Conservation (phyloP, 2,329 filamentous ascomycete species). For the Hymenoscyphus fructigenus region DNA sequence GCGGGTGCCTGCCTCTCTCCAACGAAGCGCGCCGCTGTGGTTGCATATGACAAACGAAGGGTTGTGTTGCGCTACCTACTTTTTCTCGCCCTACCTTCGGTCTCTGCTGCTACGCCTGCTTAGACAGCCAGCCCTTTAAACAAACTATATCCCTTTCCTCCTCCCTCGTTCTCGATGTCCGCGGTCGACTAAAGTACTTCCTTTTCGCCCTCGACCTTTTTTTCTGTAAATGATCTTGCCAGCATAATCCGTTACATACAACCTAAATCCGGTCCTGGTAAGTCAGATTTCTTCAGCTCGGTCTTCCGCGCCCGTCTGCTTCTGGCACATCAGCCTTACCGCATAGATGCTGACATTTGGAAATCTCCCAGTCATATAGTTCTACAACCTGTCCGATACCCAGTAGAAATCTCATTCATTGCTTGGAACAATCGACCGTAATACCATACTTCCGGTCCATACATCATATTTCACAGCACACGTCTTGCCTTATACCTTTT, state of each 20-base stretch:
- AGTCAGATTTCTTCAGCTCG: conserved; percentile 23
- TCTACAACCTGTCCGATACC: conserved; percentile 35
- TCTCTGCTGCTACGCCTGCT: background rate
- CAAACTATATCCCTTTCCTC: conserved; percentile 26
- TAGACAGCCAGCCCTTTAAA: conserved; percentile 28
- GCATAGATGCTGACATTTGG: conserved; percentile 35
- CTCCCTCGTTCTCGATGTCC: conserved; percentile 33
- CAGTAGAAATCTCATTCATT: conserved; percentile 29
- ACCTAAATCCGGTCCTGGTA: conserved; percentile 31
- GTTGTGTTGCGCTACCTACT: conserved; percentile 37
- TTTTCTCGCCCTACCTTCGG: conserved; percentile 29
- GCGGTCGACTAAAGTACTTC: conserved; percentile 27
- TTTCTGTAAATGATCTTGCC: conserved; percentile 37
- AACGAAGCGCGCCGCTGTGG: conserved; percentile 30
- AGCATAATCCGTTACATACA: conserved; percentile 35
- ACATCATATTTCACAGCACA: conserved; percentile 21
- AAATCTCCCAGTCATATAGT: conserved; percentile 37
- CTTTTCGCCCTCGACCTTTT: conserved; percentile 24
- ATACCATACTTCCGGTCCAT: conserved; percentile 21
- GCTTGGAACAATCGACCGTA: conserved; percentile 23
- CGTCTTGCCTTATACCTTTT: conserved; percentile 13
- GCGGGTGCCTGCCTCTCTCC: conserved; percentile 35
- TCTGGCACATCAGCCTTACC: conserved; percentile 35
- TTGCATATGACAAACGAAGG: conserved; percentile 40
- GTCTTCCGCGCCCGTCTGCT: conserved; percentile 20